Evolutionary conservation across 2,329 filamentous ascomycete genomes (phyloP), one percentile per base, ranked within the genome.

Genomic region (Pleochaeta shiraiana): DNA sequence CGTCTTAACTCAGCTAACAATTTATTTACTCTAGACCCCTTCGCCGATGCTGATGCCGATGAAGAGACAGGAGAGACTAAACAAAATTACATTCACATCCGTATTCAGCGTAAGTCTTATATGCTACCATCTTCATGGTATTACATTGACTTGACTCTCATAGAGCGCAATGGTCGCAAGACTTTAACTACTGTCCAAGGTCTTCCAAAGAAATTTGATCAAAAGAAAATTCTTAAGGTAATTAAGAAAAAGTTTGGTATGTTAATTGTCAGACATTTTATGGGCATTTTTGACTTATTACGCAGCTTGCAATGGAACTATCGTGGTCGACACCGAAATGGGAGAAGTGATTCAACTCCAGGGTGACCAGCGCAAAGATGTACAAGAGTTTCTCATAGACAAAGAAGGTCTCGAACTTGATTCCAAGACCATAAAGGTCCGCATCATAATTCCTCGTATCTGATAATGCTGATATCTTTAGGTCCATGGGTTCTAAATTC

Each of bases 1-100:
- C n/a, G n/a, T n/a, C 7, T 9, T 43, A 39, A 39, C 3, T 21
- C 3, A 60, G 67, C 70, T 68, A 69, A 70, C 66, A 65, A 57
- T 65, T 55, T 63, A 65, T 63, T 65, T 65, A 12, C 55, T 63
- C 72, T 75, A 96, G 93, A 98, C 87, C 93, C 93, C 87, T 98
- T 98, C 90, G 93, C 93, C 87, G 93, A 97, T 89, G 93, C 93
- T 87, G 93, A 97, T 89, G 93, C 91, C 85, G 93, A 96, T 89
- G 92, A 96, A 86, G 91, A 95, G 78, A 90, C 87, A 78, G 91
- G 90, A 82, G 88, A 95, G 80, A 87, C 85, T 76, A 93, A 93
- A 80, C 88, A 95, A 80, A 95, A 95, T 79, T 95, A 96, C 78
- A 95, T 97, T 77, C 93, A 97, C 81, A 97, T 98, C 79, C 91